A percentile compares a stretch with the other conserved stretches of the same genome.
Conservation (phyloP, 1,284 basidiomycete genomes). For the Omphalotus olearius region DNA sequence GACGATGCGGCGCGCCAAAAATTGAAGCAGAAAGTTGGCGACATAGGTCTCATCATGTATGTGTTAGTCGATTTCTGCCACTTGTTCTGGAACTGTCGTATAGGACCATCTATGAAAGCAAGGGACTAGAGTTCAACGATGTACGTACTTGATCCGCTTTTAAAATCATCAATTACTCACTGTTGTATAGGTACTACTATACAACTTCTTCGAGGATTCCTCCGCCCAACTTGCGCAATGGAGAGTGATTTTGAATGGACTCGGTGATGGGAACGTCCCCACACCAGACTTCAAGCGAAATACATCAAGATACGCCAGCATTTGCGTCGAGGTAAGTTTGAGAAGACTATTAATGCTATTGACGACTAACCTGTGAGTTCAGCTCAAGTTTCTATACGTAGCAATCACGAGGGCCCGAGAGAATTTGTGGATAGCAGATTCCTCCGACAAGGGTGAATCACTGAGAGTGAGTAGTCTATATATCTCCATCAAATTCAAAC, state of each 20-base stretch:
- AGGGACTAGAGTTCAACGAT: slow-evolving; percentile 73
- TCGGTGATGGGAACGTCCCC: slow-evolving; percentile 23
- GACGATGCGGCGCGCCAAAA: slow-evolving; percentile 47
- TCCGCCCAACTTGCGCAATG: slow-evolving; percentile 45
- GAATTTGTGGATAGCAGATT: slow-evolving; percentile 65
- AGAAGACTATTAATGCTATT: slow-evolving; percentile 3
- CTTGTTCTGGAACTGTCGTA: slow-evolving; percentile 21
- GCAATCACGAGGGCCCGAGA: slow-evolving; percentile 66
- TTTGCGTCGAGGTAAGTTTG: slow-evolving; percentile 52
- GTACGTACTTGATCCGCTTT: slow-evolving; percentile 28
- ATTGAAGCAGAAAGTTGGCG: slow-evolving; percentile 53
- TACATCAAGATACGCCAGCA: slow-evolving; percentile 41
- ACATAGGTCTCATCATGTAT: slow-evolving; percentile 58
- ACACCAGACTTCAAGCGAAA: slow-evolving; percentile 49
- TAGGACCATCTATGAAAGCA: slow-evolving; percentile 72
- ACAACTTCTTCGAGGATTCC: slow-evolving; percentile 70
- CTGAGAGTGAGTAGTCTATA: slow-evolving; percentile 43
- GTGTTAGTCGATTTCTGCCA: slow-evolving; percentile 17
- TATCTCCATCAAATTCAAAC: not conserved
- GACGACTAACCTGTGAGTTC: slow-evolving; percentile 2
- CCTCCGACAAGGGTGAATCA: slow-evolving; percentile 49
- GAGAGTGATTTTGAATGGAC: slow-evolving; percentile 52
- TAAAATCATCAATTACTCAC: not conserved
- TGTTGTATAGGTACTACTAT: slow-evolving; percentile 56
- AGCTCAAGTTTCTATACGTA: slow-evolving; percentile 69